phyloP scores from a whole-genome alignment of 2,329 filamentous ascomycete species.

The Gyromitra esculenta region DNA sequence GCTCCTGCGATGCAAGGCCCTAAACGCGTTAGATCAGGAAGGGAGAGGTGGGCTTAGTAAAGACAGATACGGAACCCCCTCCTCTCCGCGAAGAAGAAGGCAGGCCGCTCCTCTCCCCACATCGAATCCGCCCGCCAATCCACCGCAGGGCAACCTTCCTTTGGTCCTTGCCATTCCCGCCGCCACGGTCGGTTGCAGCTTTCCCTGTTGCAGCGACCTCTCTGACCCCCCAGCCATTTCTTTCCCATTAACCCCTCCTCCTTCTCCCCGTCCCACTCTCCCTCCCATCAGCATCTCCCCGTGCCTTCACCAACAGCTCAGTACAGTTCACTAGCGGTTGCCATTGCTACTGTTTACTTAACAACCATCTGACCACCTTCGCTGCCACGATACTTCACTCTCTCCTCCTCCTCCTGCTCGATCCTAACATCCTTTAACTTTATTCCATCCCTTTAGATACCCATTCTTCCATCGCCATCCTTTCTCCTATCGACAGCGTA shows the following conservation, averaged over 20 bases:
- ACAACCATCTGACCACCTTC: constrained; percentile 36
- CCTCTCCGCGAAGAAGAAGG: constrained; percentile 34
- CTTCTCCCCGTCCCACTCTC: constrained; percentile 12
- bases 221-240: constrained; percentile 45
- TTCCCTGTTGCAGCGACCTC: constrained; percentile 38
- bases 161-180: constrained; percentile 49
- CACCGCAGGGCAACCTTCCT: constrained; percentile 41
- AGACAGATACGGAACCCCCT: constrained; percentile 47
- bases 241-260: constrained; percentile 47
- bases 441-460: constrained; percentile 33
- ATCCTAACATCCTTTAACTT: constrained; percentile 29
- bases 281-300: constrained; percentile 15
- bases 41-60: constrained; percentile 46
- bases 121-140: constrained; percentile 44
- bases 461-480: constrained; percentile 18
- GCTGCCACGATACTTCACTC: constrained; percentile 35
- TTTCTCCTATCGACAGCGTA: constrained; percentile 38
- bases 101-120: constrained; percentile 47
- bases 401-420: constrained; percentile 25
- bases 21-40: constrained; percentile 40
- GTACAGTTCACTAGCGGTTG: constrained; percentile 26
- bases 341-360: constrained; percentile 43
- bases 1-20: constrained; percentile 37
- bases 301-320: constrained; percentile 25
- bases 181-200: constrained; percentile 48